phyloP scores from a whole-genome alignment of 495 filamentous ascomycete species.

The Daldinia loculata region DNA sequence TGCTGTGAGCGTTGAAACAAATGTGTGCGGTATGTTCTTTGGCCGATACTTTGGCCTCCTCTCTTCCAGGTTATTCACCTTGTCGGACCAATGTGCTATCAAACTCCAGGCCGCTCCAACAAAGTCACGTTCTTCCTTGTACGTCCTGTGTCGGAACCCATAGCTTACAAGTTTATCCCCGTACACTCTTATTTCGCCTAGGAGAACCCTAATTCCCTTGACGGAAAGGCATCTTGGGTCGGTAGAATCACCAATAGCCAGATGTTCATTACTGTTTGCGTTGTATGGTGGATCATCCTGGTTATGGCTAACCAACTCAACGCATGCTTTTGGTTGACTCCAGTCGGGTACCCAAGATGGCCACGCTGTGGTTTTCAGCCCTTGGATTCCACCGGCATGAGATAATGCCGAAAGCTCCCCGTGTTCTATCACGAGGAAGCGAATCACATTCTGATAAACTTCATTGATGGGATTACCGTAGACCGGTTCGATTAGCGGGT shows the following conservation, averaged over 20 bases:
- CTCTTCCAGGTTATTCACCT: background rate
- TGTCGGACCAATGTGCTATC: constrained; percentile 3
- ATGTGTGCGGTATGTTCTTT: constrained; percentile 21
- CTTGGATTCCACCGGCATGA: constrained; percentile 31
- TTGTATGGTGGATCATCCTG: constrained; percentile 12
- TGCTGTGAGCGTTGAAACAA: constrained; percentile 22
- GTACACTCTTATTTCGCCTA: constrained; percentile 19
- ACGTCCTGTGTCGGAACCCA: constrained; percentile 13
- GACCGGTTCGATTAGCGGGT: constrained; percentile 31
- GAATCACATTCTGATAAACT: constrained; percentile 20
- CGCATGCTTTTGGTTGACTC: constrained; percentile 26
- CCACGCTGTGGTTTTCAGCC: constrained; percentile 14
- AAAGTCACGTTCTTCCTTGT: constrained; percentile 28
- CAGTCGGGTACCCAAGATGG: constrained; percentile 34
- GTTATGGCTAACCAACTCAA: constrained; percentile 17
- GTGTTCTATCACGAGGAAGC: constrained; percentile 31
- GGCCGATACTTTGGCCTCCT: constrained; percentile 1
- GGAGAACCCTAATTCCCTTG: constrained; percentile 14
- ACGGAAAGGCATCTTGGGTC: constrained; percentile 25
- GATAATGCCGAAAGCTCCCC: constrained; percentile 27
- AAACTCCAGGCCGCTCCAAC: constrained; percentile 25
- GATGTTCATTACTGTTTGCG: constrained; percentile 12
- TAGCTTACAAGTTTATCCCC: constrained; percentile 33
- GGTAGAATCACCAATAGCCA: constrained; percentile 19
- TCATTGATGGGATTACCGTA: constrained; percentile 18